Conservation (phyloP, 2,329 filamentous ascomycete species). For the Aspergillus brasiliensis region DNA sequence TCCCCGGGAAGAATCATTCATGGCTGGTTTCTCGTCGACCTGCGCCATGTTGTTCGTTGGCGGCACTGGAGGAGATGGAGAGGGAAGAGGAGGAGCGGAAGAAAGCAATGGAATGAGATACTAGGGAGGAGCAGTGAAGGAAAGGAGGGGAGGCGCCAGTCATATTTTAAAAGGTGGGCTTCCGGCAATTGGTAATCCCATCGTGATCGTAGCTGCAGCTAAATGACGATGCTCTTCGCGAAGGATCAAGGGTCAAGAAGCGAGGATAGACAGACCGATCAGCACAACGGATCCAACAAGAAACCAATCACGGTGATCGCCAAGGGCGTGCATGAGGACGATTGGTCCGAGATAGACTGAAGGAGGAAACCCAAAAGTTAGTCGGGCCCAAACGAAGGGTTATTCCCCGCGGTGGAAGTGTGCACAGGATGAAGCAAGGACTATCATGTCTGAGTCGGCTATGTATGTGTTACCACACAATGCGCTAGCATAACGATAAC, state of each 20-base stretch:
- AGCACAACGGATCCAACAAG: neutral
- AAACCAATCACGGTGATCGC: neutral
- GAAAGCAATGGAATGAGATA: neutral
- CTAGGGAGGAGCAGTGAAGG: neutral
- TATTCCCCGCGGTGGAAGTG: neutral
- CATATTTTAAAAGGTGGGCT: neutral
- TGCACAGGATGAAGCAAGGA: neutral
- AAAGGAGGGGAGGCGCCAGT: neutral
- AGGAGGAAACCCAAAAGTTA: neutral
- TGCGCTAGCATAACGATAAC: neutral
- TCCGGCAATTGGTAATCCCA: neutral
- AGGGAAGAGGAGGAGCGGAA: neutral
- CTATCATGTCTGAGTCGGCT: neutral
- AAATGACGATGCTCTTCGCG: neutral
- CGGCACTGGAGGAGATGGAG: neutral
- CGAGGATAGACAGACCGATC: neutral
- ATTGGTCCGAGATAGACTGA: neutral
- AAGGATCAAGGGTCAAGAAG: neutral
- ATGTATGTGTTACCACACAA: neutral
- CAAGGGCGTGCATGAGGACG: neutral
- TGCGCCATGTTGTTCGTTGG: constrained; percentile 18
- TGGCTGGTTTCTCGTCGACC: constrained; percentile 11
- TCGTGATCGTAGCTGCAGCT: neutral
- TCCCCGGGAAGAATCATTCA: constrained; percentile 1
- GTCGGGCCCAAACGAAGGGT: neutral